Evolutionary conservation across 2,329 filamentous ascomycete genomes (phyloP).

Genomic region (Stemphylium beticola): DNA sequence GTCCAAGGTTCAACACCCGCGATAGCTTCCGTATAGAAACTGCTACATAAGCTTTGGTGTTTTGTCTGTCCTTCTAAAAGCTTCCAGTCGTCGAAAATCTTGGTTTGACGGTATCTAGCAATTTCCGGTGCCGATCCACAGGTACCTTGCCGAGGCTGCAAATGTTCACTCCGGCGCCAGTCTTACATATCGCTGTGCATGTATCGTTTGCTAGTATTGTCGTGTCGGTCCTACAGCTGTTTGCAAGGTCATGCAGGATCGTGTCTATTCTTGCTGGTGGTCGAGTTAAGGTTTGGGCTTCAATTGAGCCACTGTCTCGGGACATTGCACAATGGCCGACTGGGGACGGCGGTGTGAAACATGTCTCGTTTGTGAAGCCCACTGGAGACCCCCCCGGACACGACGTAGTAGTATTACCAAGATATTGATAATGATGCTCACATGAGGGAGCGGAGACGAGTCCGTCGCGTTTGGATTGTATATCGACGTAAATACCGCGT

Average conservation of each 20-base stretch:
- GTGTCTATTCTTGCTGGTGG: not conserved
- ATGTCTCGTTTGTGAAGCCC: constrained; percentile 9
- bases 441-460: not conserved
- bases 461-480: not conserved
- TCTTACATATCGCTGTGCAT: no score
- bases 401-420: not conserved
- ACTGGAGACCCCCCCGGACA: no score
- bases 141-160: no score
- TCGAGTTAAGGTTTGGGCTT: constrained; percentile 30
- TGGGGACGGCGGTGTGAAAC: constrained; percentile 12
- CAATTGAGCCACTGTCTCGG: constrained; percentile 13
- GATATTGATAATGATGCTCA: not conserved
- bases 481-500: not conserved
- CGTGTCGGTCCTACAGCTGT: no score
- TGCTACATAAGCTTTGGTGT: not conserved
- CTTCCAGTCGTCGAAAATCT: no score
- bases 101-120: no score
- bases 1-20: no score
- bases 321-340: constrained; percentile 9
- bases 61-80: not conserved
- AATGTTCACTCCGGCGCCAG: no score
- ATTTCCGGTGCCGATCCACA: no score
- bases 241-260: no score
- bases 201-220: no score
- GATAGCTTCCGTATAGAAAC: no score